phyloP scores from a whole-genome alignment of 441 rosid genomes.

The Mallotus japonicus region DNA sequence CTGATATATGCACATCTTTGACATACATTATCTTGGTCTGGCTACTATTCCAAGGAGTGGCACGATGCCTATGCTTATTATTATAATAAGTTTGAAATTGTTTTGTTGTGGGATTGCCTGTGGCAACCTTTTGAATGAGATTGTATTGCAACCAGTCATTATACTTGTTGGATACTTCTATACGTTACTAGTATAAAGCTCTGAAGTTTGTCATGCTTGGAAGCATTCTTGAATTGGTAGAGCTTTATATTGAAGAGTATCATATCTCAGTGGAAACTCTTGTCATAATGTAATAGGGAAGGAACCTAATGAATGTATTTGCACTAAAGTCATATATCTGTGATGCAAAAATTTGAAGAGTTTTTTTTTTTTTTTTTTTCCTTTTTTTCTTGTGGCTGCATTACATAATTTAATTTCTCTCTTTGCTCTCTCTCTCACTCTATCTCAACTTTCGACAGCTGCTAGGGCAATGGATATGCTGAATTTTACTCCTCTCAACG shows the following conservation, averaged over 20 bases:
- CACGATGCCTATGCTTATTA: no score
- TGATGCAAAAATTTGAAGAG: background rate
- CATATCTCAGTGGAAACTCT: background rate
- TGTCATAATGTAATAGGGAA: background rate
- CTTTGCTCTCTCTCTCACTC: background rate
- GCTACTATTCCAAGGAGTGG: background rate
- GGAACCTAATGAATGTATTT: background rate
- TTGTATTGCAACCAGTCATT: background rate
- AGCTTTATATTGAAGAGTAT: background rate
- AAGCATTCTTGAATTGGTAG: background rate
- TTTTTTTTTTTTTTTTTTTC: background rate
- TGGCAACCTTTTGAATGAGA: background rate
- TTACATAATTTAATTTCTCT: background rate
- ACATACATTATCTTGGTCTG: background rate
- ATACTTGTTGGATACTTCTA: background rate
- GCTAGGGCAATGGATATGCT: constrained; percentile 72
- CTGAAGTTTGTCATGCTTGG: background rate
- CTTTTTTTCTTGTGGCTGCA: background rate
- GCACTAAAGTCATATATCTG: background rate
- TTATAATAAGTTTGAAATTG: background rate
- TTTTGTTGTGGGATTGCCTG: background rate
- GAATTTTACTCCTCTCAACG: constrained; percentile 72
- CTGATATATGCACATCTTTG: background rate
- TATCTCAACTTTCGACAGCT: constrained; percentile 17
- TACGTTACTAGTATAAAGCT: background rate